Base-by-base conservation (phyloP, 2,329 filamentous ascomycete species). In the Thielaviopsis ethacetica region DNA sequence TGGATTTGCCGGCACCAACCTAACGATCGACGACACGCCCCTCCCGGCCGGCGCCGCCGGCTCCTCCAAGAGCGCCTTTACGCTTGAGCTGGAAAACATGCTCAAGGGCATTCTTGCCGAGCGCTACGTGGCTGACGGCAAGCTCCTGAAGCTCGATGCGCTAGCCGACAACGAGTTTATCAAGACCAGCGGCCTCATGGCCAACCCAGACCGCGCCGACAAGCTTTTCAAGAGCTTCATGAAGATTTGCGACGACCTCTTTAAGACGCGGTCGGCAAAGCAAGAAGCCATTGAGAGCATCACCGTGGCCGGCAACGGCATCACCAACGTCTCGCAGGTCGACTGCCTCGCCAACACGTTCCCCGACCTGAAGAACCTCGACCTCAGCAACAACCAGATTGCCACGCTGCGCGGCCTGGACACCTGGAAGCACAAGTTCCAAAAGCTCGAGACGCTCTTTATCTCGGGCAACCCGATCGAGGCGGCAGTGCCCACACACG, bases 161-260 rank as follows among this genome's bases (percentile, higher is more conserved):
- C 80, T 97, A 10, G 84, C 80, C 34, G 75, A 79, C 54, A 91
- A 97, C 65, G 73, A 81, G 1, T 80, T 84, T 60, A 78, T 97
- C 4, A 75, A 83, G 58, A 76, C 79, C 50, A 83, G 90, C 70
- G 87, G 87, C 44, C 86, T 91, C 66, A 90, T 95, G 68, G 79
- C 82, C 62, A 81, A 75, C 61, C 80, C 79, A 61, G 82, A 84
- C 3, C 84, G 83, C 1, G 83, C 86, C 53, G 80, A 86, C 63
- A 98, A 96, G 69, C 87, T 95, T 62, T 96, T 97, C 72, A 88
- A 87, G 57, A 91, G 88, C 1, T 76, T 97, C 62, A 95, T 97
- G 87, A 83, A 82, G 61, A 83, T 96, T 53, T 90, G 88, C 68
- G 84, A 94, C 57, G 75, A 81, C 62, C 79, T 85, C 19, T 95